Conservation (phyloP, 257 asterid species). For the Lavandula angustifolia region DNA sequence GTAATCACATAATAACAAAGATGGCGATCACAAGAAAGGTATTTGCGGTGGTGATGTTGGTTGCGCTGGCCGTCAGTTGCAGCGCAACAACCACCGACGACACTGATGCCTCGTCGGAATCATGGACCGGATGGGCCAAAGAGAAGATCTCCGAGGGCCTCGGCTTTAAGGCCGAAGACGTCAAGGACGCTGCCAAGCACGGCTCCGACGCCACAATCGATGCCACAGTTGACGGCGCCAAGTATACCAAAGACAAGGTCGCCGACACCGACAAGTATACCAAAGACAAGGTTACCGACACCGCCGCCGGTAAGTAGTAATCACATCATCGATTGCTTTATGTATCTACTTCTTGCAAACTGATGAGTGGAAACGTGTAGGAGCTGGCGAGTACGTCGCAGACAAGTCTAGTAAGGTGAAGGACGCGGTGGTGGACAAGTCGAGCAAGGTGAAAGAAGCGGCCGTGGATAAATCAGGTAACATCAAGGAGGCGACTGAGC, state of each 20-base stretch:
- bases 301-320: no score
- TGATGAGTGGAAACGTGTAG: no score
- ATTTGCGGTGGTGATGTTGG: neutral
- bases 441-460: no score
- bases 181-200: slow-evolving; percentile 28
- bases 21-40: neutral
- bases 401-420: slow-evolving; percentile 7
- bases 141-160: slow-evolving; percentile 54
- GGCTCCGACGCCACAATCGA: slow-evolving; percentile 38
- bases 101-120: slow-evolving; percentile 21
- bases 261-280: slow-evolving; percentile 32
- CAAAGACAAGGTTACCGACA: slow-evolving; percentile 36
- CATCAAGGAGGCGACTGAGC: no score
- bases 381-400: neutral
- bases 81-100: neutral
- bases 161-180: slow-evolving; percentile 33
- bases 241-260: slow-evolving; percentile 35
- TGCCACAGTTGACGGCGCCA: no score
- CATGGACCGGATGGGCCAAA: slow-evolving; percentile 72
- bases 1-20: neutral
- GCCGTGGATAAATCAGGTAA: no score
- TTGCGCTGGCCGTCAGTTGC: neutral
- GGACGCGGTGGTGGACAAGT: no score
- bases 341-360: no score
- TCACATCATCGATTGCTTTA: no score